Conservation (phyloP, 179 eudicot species). For the Silene vulgaris region DNA sequence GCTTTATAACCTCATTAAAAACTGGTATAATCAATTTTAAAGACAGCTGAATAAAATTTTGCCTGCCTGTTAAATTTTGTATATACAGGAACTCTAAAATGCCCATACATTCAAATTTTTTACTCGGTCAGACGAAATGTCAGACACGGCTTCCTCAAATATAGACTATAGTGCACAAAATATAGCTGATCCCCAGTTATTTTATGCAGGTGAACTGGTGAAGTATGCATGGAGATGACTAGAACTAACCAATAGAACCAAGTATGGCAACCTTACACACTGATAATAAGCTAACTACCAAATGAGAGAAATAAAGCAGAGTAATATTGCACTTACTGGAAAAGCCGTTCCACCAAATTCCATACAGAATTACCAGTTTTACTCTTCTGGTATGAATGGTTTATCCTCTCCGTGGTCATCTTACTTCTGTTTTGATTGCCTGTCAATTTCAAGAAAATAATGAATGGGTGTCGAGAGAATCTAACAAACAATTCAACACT, state of each 20-base stretch:
- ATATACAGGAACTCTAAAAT: too few relatives aligned
- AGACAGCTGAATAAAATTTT: neutral
- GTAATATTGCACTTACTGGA: constrained; percentile 35
- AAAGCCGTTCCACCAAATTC: constrained; percentile 43
- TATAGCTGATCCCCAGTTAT: neutral
- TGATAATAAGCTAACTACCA: neutral
- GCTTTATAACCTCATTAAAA: neutral
- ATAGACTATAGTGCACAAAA: too few relatives aligned
- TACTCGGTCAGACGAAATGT: too few relatives aligned
- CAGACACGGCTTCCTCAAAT: too few relatives aligned
- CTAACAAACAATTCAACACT: constrained; percentile 4
- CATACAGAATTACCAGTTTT: constrained; percentile 34
- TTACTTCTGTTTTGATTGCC: constrained; percentile 26
- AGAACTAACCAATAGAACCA: neutral
- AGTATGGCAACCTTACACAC: neutral
- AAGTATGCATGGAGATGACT: neutral
- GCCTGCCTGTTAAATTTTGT: neutral
- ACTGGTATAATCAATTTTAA: neutral
- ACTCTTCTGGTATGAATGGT: constrained; percentile 26
- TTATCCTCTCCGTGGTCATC: constrained; percentile 16
- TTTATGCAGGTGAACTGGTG: neutral
- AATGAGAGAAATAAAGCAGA: constrained; percentile 3
- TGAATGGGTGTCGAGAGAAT: neutral
- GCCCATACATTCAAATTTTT: too few relatives aligned
- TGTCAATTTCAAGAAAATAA: constrained; percentile 22